Evolutionary conservation across 2,329 filamentous ascomycete genomes (phyloP).

Genomic region (Aspergillus sp.): DNA sequence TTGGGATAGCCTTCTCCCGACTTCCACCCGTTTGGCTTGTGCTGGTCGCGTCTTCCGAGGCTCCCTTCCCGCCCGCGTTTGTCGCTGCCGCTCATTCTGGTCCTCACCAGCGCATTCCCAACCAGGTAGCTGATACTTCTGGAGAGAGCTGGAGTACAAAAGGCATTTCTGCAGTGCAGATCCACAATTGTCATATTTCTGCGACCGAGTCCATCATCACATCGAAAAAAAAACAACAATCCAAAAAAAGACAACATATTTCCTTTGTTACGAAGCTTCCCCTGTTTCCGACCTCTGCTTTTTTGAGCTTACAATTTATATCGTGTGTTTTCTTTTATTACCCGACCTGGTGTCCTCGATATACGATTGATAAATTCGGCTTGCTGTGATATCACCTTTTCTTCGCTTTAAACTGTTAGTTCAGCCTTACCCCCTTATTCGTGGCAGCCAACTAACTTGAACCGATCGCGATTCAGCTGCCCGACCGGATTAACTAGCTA

Average conservation of each 20-base stretch:
- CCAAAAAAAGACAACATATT: slow-evolving; percentile 16
- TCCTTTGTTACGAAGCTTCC: slow-evolving; percentile 16
- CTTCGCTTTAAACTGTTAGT: slow-evolving; percentile 16
- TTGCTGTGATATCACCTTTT: slow-evolving; percentile 17
- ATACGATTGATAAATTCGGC: slow-evolving; percentile 14
- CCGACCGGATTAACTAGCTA: slow-evolving; percentile 15
- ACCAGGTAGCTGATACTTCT: slow-evolving; percentile 22
- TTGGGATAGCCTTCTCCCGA: slow-evolving; percentile 10
- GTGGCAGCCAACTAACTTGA: slow-evolving; percentile 18
- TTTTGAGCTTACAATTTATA: slow-evolving; percentile 11
- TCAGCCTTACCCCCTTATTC: slow-evolving; percentile 17
- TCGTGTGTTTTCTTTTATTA: slow-evolving; percentile 3
- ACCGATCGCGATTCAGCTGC: slow-evolving; percentile 17
- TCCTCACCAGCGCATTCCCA: slow-evolving; percentile 24
- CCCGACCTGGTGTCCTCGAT: slow-evolving; percentile 23
- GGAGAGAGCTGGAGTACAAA: slow-evolving; percentile 23
- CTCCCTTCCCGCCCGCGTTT: slow-evolving; percentile 26
- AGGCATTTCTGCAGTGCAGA: slow-evolving; percentile 33
- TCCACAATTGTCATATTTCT: slow-evolving; percentile 20
- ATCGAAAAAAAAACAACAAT: slow-evolving; percentile 15
- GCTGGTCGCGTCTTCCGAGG: slow-evolving; percentile 23
- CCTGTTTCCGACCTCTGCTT: slow-evolving; percentile 8
- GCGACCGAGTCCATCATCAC: slow-evolving; percentile 12
- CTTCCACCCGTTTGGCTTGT: slow-evolving; percentile 14
- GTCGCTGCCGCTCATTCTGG: slow-evolving; percentile 15